Conservation (phyloP, 2,329 filamentous ascomycete species). For the Pyrenochaeta sp. region DNA sequence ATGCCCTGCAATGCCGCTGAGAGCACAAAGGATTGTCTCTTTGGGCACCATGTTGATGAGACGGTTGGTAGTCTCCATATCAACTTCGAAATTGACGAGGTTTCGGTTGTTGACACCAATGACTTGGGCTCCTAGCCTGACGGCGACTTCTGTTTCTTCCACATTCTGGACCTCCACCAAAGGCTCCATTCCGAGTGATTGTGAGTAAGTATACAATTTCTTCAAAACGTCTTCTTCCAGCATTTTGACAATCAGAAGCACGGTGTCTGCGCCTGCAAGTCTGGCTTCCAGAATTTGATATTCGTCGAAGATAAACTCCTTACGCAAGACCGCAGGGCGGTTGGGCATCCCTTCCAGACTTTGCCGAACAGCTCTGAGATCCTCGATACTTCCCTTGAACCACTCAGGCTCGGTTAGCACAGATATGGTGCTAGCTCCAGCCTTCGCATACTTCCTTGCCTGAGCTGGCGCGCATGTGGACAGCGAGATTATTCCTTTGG, state of each 20-base stretch:
- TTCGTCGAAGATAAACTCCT: slow-evolving; percentile 97
- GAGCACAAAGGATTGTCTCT: slow-evolving; percentile 86
- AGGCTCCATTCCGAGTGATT: slow-evolving; percentile 93
- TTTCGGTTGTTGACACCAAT: slow-evolving; percentile 99
- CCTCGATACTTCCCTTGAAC: slow-evolving; percentile 98
- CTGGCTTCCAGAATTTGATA: slow-evolving; percentile 97
- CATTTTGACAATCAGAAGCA: slow-evolving; percentile 98
- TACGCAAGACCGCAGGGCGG: slow-evolving; percentile 87
- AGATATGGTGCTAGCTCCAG: slow-evolving; percentile 95
- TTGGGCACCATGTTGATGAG: slow-evolving; percentile 86
- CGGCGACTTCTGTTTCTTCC: slow-evolving; percentile 88
- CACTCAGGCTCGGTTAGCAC: slow-evolving; percentile 98
- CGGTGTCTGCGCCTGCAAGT: slow-evolving; percentile 90
- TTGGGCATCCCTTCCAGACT: slow-evolving; percentile 91
- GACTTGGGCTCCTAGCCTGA: slow-evolving; percentile 84
- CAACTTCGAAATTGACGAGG: slow-evolving; percentile 94
- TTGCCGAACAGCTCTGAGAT: slow-evolving; percentile 84
- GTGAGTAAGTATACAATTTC: slow-evolving; percentile 85
- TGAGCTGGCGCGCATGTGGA: slow-evolving; percentile 88
- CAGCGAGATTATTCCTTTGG: slow-evolving; percentile 91
- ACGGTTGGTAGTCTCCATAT: slow-evolving; percentile 88
- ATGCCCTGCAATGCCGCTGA: slow-evolving; percentile 91
- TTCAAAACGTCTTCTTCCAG: slow-evolving; percentile 76
- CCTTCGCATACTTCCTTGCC: slow-evolving; percentile 88
- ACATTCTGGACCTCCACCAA: slow-evolving; percentile 95